A percentile compares a stretch with the other conserved stretches of the same genome.
phyloP scores from a whole-genome alignment of 306 rosid genomes.

The cucumber (Cucumis sativus) region Cucumber_9930_V3 NC_026658.2:15412001-15412500 shows the following conservation, averaged over 20 bases:
- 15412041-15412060: neutral
- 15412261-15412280: slow-evolving; percentile 10
- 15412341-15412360: slow-evolving; percentile 96
- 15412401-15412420: slow-evolving; percentile 98
- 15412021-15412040: neutral
- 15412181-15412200: slow-evolving; percentile 97
- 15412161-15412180: slow-evolving; percentile 99
- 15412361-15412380: slow-evolving; percentile 98
- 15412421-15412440: slow-evolving; percentile 47
- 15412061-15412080: neutral
- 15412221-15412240: neutral
- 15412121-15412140: neutral
- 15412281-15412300: slow-evolving; percentile 92
- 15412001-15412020: neutral
- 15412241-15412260: neutral
- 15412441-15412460: neutral
- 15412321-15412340: slow-evolving; percentile 98
- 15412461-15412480: neutral
- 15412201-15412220: slow-evolving; percentile 40
- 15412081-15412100: neutral
- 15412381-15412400: slow-evolving; percentile 96
- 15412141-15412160: slow-evolving; percentile 70
- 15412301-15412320: slow-evolving; percentile 99
- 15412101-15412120: neutral
- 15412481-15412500: slow-evolving; percentile 12